These are phyloP conservation scores for Backusella tuberculispora DNA, from an alignment of 192 early-diverging fungal genomes.

Conservation along the genomic window DNA sequence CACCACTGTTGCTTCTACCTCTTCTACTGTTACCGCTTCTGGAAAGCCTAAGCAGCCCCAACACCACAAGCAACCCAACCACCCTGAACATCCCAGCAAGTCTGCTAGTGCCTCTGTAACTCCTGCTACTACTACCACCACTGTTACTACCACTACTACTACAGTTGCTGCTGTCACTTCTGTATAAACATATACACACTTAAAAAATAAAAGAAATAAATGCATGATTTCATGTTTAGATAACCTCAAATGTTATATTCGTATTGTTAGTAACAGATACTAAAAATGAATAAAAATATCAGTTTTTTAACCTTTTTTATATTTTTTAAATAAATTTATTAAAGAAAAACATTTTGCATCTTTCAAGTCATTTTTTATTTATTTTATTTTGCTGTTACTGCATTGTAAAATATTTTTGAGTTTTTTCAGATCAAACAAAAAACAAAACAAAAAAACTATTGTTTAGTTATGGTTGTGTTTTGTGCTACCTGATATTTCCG, in stretches of 20 bases:
- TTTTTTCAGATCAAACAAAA: too few species aligned
- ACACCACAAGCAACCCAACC: background rate
- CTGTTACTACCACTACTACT: background rate
- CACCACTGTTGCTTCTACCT: background rate
- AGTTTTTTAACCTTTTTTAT: background rate
- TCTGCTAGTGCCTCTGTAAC: background rate
- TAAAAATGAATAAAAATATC: background rate
- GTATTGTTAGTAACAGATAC: conserved; percentile 1
- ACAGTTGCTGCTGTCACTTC: too few species aligned
- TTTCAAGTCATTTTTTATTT: too few species aligned
- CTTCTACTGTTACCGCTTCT: background rate
- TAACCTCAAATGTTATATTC: background rate
- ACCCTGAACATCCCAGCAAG: background rate
- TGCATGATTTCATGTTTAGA: background rate
- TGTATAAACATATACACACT: too few species aligned
- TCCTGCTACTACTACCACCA: background rate
- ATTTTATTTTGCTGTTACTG: too few species aligned
- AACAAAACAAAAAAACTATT: too few species aligned
- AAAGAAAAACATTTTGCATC: background rate
- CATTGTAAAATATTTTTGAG: too few species aligned
- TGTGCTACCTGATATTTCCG: too few species aligned
- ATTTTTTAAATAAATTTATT: too few species aligned
- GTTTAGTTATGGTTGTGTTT: too few species aligned
- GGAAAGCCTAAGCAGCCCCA: background rate
- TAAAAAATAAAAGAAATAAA: background rate